Evolutionary conservation across 768 basidiomycete species (phyloP).

Genomic region (Pluteus cervinus): DNA sequence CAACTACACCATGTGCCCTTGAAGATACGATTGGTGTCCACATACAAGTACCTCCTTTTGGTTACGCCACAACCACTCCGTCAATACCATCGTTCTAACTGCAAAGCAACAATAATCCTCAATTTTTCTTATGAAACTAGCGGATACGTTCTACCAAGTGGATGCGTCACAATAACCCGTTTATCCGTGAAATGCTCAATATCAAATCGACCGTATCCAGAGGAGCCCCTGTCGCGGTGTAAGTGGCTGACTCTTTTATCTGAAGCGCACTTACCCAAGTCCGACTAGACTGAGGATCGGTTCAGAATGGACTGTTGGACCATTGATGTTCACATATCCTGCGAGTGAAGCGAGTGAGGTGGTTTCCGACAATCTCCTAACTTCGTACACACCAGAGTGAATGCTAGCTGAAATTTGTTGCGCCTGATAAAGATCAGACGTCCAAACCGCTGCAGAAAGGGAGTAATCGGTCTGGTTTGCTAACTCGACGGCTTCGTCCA

Average conservation of each 20-base stretch:
- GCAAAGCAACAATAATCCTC: too few species aligned
- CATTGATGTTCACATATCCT: slow-evolving; percentile 55
- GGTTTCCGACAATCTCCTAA: neutral
- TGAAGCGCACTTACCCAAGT: slow-evolving; percentile 33
- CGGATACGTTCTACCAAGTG: slow-evolving; percentile 21
- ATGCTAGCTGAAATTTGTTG: slow-evolving; percentile 41
- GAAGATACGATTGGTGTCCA: too few species aligned
- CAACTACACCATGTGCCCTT: slow-evolving; percentile 27
- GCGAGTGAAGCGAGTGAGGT: neutral
- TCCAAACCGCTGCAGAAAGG: slow-evolving; percentile 48
- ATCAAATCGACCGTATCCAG: slow-evolving; percentile 49
- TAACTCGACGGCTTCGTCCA: slow-evolving; percentile 49
- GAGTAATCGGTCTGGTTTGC: slow-evolving; percentile 52
- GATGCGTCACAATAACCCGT: slow-evolving; percentile 36
- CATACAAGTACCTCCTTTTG: too few species aligned
- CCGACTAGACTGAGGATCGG: slow-evolving; percentile 30
- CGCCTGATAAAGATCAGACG: slow-evolving; percentile 35
- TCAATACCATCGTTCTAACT: too few species aligned
- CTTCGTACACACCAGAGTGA: slow-evolving; percentile 30
- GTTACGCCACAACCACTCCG: too few species aligned
- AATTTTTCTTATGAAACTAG: slow-evolving; percentile 8
- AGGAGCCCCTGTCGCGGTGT: slow-evolving; percentile 25
- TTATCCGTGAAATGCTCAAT: slow-evolving; percentile 45
- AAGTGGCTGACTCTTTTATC: neutral
- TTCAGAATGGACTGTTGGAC: slow-evolving; percentile 43